Base-by-base conservation (phyloP, 2,329 filamentous ascomycete species). In the Corniculantispora saksenae region DNA sequence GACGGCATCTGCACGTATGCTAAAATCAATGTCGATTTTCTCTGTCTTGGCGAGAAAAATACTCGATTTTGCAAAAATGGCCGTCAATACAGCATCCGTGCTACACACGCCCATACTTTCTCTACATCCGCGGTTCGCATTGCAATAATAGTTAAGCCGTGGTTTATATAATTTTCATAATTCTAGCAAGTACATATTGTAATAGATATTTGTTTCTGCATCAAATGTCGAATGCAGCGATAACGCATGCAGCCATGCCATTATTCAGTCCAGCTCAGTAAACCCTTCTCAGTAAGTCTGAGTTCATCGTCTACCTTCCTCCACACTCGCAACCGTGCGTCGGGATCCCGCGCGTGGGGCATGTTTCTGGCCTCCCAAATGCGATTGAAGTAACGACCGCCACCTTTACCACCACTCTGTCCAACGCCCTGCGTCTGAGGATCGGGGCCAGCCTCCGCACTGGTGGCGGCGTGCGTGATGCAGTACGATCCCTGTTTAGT, bases 251-350 rank as follows among this genome's bases (percentile, higher is more conserved):
- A n/a, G n/a, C n/a, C 27, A 50, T 7, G 17, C 9, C 43, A 19
- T 23, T 57, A 65, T 8, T 65, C 50, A 9, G 64, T 66, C 64
- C 64, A 66, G 43, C 43, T 43, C 40, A 66, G 25, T 32, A 66
- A 19, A 6, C 65, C 65, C 56, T 64, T 66, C n/a, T 64, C 56
- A 2, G 55, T 61, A 61, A 66, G 23, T 17, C 29, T 12, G 35
- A 66, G 56, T 61, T 66, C 65, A 47, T 66, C 65, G 32, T 66
- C 53, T 27, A 66, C 61, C 61, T 66, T 66, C 29, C 65, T 47
- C 65, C 65, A 66, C 2, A 66, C 65, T 1, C 65, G 56, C 27
- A 61, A 32, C 23, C 62, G 32, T 5, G 61, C 61, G 19, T 66
- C 65, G 5, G 61, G 35, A 29, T 66, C 65, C 23, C 45, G 38